A percentile compares a stretch with the other conserved stretches of the same genome.
Evolutionary conservation across 495 filamentous ascomycete species (phyloP).

Genomic region (Talaromyces ruber): DNA sequence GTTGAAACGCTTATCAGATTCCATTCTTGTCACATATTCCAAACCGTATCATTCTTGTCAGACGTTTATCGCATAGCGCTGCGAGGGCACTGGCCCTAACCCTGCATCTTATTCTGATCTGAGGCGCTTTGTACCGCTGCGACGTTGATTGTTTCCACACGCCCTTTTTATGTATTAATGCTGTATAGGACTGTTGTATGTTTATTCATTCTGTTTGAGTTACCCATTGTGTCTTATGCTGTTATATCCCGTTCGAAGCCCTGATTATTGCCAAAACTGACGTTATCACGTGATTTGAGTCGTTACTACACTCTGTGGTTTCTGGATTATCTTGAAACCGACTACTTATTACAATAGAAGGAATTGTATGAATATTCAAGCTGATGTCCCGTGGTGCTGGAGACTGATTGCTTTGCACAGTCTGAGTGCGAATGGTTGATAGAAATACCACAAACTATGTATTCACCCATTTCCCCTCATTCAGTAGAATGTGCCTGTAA

Average conservation of each 20-base stretch:
- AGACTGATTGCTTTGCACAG: neutral
- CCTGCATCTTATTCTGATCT: conserved; percentile 15
- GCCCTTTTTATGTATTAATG: neutral
- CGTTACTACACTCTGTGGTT: neutral
- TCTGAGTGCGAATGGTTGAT: neutral
- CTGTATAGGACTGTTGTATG: neutral
- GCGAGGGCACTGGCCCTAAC: conserved; percentile 39
- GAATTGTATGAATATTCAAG: neutral
- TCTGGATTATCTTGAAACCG: neutral
- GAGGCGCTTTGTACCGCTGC: neutral
- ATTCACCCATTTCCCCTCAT: neutral
- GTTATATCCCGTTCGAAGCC: neutral
- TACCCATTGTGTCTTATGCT: neutral
- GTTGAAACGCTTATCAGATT: neutral
- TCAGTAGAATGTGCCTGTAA: neutral
- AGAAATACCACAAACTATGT: neutral
- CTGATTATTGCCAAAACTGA: neutral
- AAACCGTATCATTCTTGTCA: conserved; percentile 21
- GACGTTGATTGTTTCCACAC: neutral
- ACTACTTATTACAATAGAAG: neutral
- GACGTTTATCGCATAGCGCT: conserved; percentile 38
- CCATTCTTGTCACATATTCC: conserved; percentile 36
- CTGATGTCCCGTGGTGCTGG: neutral
- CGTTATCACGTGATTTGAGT: neutral
- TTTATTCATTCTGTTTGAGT: neutral